A percentile compares a stretch with the other conserved stretches of the same genome.
Conservation (phyloP, 306 rosid genomes). For the Citrullus colocynthis region DNA sequence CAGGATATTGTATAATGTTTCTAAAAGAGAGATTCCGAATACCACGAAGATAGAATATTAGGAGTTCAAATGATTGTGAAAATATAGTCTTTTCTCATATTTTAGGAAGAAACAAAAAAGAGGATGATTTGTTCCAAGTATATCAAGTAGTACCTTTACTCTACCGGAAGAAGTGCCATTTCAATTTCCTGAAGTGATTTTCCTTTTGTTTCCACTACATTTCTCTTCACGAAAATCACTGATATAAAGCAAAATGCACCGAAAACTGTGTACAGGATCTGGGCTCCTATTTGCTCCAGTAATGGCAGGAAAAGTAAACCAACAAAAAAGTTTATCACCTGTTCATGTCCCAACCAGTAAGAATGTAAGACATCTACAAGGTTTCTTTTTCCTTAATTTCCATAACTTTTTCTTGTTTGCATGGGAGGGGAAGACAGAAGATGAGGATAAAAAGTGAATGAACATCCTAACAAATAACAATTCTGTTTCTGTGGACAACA, state of each 20-base stretch:
- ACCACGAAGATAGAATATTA: not conserved
- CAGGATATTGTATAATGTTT: not conserved
- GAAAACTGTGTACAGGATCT: conserved; percentile 65
- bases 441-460: not conserved
- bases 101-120: not conserved
- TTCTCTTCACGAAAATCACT: conserved; percentile 64
- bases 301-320: conserved; percentile 82
- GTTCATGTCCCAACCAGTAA: conserved; percentile 3
- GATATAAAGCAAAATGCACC: conserved; percentile 67
- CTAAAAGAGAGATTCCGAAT: not conserved
- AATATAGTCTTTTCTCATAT: not conserved
- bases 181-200: conserved; percentile 95
- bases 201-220: conserved; percentile 93
- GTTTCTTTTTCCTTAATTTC: not conserved
- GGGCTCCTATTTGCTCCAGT: conserved; percentile 70
- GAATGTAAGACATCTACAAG: not conserved
- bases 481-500: not conserved
- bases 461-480: too few species aligned
- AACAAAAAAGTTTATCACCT: conserved; percentile 91
- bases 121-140: not conserved
- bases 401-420: not conserved
- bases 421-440: not conserved
- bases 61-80: not conserved
- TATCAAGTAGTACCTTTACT: not conserved
- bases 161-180: conserved; percentile 70